A percentile compares a stretch with the other conserved stretches of the same genome.
phyloP scores from a whole-genome alignment of 1,284 basidiomycete genomes.

The Tremellales sp. region DNA sequence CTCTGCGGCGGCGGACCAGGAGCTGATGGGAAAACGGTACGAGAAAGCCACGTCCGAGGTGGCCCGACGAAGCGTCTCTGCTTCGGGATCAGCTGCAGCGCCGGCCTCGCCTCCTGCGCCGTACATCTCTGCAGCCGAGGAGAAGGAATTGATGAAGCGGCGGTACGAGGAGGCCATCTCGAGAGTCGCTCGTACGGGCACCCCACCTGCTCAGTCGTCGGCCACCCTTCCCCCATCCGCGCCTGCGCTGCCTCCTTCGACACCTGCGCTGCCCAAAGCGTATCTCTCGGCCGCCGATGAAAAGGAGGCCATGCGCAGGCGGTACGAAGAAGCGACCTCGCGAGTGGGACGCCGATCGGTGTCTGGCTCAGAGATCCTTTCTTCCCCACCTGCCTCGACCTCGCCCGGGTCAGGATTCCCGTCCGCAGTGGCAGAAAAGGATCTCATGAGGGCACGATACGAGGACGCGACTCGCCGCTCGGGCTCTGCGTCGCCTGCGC shows the following conservation, averaged over 20 bases:
- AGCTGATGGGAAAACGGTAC: slow-evolving; percentile 20
- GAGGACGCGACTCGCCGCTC: slow-evolving; percentile 4
- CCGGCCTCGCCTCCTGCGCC: not conserved
- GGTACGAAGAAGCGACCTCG: slow-evolving; percentile 33
- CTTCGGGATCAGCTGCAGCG: no score
- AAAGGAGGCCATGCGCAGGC: slow-evolving; percentile 34
- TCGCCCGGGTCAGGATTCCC: not conserved
- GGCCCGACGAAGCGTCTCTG: no score
- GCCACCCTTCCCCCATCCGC: not conserved
- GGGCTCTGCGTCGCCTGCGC: not conserved
- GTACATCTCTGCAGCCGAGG: slow-evolving; percentile 18
- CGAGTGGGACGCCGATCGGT: not conserved
- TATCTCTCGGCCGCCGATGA: slow-evolving; percentile 35
- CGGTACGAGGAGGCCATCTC: slow-evolving; percentile 22
- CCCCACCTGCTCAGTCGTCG: not conserved
- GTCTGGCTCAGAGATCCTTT: not conserved
- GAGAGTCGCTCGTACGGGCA: not conserved
- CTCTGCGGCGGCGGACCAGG: slow-evolving; percentile 23
- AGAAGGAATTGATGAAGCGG: slow-evolving; percentile 23
- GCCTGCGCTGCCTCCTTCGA: not conserved
- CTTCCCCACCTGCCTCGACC: not conserved
- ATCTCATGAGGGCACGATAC: slow-evolving; percentile 21
- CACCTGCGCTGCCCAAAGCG: not conserved
- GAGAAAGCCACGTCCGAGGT: slow-evolving; percentile 14
- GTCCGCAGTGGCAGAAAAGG: slow-evolving; percentile 23